A percentile compares a stretch with the other conserved stretches of the same genome.
phyloP scores from a whole-genome alignment of 2,329 filamentous ascomycete species.

The Coniochaeta sp. region DNA sequence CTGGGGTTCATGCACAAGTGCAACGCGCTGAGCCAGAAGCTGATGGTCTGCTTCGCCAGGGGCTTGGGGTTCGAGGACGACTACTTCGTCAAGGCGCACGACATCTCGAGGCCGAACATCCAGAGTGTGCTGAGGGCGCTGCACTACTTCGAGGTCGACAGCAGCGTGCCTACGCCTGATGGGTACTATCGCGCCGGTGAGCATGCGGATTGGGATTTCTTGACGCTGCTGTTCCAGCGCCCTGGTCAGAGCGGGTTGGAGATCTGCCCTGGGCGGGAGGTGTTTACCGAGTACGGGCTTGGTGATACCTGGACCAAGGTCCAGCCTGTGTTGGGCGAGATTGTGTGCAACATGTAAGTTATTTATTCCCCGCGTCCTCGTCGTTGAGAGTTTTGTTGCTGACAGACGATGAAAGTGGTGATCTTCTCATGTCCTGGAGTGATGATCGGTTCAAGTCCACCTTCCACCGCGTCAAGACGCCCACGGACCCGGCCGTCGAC shows the following conservation, averaged over 20 bases:
- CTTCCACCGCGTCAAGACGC: slow-evolving; percentile 57
- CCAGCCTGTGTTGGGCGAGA: slow-evolving; percentile 43
- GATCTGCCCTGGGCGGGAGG: slow-evolving; percentile 58
- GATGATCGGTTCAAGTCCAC: slow-evolving; percentile 63
- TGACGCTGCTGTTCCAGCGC: slow-evolving; percentile 57
- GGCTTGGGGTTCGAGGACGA: slow-evolving; percentile 45
- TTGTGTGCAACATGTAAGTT: slow-evolving; percentile 53
- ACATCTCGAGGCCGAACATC: slow-evolving; percentile 37
- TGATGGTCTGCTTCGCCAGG: slow-evolving; percentile 53
- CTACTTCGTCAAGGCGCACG: slow-evolving; percentile 49
- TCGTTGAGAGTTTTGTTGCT: background rate
- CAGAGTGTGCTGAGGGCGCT: slow-evolving; percentile 50
- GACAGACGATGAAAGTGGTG: slow-evolving; percentile 31
- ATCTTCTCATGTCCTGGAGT: slow-evolving; percentile 60
- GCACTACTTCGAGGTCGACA: slow-evolving; percentile 46
- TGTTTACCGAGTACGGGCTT: slow-evolving; percentile 49
- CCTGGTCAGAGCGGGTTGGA: slow-evolving; percentile 54
- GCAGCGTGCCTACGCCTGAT: slow-evolving; percentile 26
- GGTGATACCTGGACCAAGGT: slow-evolving; percentile 58
- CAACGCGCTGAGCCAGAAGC: slow-evolving; percentile 44
- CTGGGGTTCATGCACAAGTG: slow-evolving; percentile 47
- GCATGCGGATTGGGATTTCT: slow-evolving; percentile 7
- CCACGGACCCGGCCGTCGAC: slow-evolving; percentile 40
- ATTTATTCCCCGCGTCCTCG: background rate
- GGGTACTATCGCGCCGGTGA: slow-evolving; percentile 53